A percentile compares a stretch with the other conserved stretches of the same genome.
phyloP scores from a whole-genome alignment of 139 green algal genomes.

The Picocystis salinarum region DNA sequence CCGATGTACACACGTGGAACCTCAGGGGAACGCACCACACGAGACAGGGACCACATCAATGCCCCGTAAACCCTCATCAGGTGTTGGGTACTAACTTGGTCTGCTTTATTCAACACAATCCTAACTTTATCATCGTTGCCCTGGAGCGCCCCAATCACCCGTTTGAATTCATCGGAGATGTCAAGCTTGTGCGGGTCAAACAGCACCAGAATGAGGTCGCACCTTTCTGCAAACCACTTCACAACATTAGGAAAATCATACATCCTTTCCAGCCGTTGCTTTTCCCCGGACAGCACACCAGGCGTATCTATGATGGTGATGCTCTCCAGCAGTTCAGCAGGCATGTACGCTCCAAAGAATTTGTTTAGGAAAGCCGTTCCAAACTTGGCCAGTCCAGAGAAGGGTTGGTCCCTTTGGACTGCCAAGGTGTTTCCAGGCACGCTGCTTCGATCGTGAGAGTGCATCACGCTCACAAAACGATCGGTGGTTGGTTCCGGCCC shows the following conservation, averaged over 20 bases:
- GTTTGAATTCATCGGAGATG: constrained; percentile 91
- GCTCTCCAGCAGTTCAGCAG: constrained; percentile 67
- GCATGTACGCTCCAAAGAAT: constrained; percentile 66
- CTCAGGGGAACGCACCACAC: constrained; percentile 83
- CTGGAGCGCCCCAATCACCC: constrained; percentile 28
- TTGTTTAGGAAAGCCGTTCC: constrained; percentile 67
- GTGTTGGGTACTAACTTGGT: constrained; percentile 79
- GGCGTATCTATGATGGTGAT: constrained; percentile 84
- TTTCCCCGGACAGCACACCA: constrained; percentile 83
- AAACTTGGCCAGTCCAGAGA: constrained; percentile 19
- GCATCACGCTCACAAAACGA: constrained; percentile 84
- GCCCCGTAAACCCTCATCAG: constrained; percentile 97
- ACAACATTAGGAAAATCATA: constrained; percentile 82
- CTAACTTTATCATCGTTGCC: constrained; percentile 89
- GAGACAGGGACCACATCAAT: constrained; percentile 95
- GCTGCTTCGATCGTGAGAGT: constrained; percentile 51
- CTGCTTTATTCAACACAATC: constrained; percentile 92
- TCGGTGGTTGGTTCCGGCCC: constrained; percentile 94
- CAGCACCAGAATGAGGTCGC: constrained; percentile 90
- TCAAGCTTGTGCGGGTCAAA: constrained; percentile 96
- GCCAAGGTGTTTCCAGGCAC: constrained; percentile 91
- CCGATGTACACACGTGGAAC: constrained; percentile 84
- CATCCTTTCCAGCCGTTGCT: constrained; percentile 77
- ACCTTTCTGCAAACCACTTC: constrained; percentile 68
- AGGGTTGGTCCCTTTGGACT: constrained; percentile 78